Evolutionary conservation across 179 eudicot species (phyloP).

Genomic region (Carnegiea gigantea): DNA sequence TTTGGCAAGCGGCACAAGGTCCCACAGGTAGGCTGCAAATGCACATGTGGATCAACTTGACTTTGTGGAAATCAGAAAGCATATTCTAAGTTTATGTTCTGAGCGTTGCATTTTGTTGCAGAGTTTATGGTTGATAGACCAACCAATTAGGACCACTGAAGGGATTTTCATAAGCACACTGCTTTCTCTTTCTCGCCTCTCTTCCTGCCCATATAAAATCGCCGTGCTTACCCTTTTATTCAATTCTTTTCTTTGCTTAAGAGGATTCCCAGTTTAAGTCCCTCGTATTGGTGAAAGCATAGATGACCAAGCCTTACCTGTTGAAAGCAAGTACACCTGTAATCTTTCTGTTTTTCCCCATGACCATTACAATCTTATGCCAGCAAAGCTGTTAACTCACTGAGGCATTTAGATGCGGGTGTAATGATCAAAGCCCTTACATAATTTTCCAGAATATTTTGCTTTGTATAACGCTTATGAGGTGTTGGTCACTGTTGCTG

Average conservation of each 20-base stretch:
- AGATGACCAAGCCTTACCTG: not conserved
- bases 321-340: not conserved
- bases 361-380: no score
- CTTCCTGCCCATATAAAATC: no score
- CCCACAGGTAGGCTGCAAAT: slow-evolving; percentile 69
- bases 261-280: not conserved
- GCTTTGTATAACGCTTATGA: not conserved
- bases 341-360: not conserved
- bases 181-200: not conserved
- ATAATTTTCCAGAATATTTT: not conserved
- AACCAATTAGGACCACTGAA: not conserved
- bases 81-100: not conserved
- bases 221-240: no score
- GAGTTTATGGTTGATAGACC: not conserved
- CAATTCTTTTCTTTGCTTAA: not conserved
- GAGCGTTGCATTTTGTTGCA: not conserved
- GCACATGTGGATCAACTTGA: slow-evolving; percentile 15
- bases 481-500: not conserved
- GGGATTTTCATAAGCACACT: no score
- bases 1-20: slow-evolving; percentile 86
- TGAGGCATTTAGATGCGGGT: not conserved
- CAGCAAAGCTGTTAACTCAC: no score
- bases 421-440: not conserved
- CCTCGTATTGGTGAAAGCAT: not conserved
- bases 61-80: not conserved